Percentiles rank a stretch among this genome's conserved stretches.
These are phyloP conservation scores for Xylaria sp. DNA, from an alignment of 2,329 filamentous ascomycete species.

Conservation along the genomic window DNA sequence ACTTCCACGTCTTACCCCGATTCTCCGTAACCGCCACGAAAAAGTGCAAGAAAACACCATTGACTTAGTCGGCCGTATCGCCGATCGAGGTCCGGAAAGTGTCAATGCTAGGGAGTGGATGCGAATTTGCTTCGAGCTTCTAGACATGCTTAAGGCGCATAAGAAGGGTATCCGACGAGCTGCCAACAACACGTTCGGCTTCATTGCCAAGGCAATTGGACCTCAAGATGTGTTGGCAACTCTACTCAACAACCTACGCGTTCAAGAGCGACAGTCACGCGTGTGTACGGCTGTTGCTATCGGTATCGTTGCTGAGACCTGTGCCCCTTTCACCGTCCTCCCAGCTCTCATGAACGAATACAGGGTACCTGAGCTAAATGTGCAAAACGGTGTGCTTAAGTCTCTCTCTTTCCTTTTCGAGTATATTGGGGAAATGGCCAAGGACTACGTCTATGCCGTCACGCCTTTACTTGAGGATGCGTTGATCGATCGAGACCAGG, in stretches of 20 bases:
- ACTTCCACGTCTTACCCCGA: conserved; percentile 94
- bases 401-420: conserved; percentile 97
- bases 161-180: conserved; percentile 99
- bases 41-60: conserved; percentile 99
- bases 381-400: conserved; percentile 98
- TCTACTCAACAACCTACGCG: conserved; percentile 93
- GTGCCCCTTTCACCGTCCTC: conserved; percentile 97
- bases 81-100: conserved; percentile 93
- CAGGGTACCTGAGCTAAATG: conserved; percentile 96
- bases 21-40: conserved; percentile 96
- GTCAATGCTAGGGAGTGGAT: conserved; percentile 99
- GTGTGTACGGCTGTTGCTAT: conserved; percentile 99
- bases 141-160: conserved; percentile 99
- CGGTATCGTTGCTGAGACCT: conserved; percentile 97
- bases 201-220: conserved; percentile 98
- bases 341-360: conserved; percentile 99
- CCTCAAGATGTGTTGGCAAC: conserved; percentile 97
- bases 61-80: conserved; percentile 96
- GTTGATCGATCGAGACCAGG: conserved; percentile 96
- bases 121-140: conserved; percentile 98
- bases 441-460: conserved; percentile 98
- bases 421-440: conserved; percentile 99
- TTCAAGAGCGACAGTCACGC: conserved; percentile 97
- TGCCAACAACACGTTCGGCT: conserved; percentile 99
- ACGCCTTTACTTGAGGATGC: conserved; percentile 96